A percentile compares a stretch with the other conserved stretches of the same genome.
Evolutionary conservation across 2,329 filamentous ascomycete species (phyloP).

Genomic region (Grosmannia huntii): DNA sequence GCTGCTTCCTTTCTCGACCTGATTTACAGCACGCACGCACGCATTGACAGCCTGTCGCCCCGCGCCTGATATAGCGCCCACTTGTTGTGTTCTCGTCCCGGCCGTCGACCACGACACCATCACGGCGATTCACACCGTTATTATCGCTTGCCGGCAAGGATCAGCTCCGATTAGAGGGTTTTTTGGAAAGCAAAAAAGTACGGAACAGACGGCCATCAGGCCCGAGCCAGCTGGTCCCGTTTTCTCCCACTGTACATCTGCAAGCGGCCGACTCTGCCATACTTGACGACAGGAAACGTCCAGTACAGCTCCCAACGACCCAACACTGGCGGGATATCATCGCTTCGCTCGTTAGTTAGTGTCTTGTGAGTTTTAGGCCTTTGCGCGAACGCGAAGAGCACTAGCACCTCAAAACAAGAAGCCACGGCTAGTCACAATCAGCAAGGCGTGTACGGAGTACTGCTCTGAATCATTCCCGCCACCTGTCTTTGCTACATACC

Average conservation of each 20-base stretch:
- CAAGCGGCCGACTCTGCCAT: neutral
- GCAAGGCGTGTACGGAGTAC: neutral
- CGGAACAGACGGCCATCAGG: neutral
- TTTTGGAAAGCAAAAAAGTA: neutral
- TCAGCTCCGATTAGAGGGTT: too few relatives aligned
- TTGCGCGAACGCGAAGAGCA: neutral
- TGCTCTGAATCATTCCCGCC: constrained; percentile 3
- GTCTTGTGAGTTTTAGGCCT: neutral
- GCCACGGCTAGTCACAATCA: neutral
- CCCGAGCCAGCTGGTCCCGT: neutral
- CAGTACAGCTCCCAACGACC: neutral
- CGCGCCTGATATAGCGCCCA: neutral
- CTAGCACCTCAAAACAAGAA: constrained; percentile 1
- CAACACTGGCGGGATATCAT: neutral
- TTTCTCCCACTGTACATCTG: too few relatives aligned
- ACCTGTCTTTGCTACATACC: neutral
- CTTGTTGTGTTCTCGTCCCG: neutral
- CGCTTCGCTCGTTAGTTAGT: neutral
- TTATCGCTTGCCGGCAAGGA: too few relatives aligned
- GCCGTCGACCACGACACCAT: neutral
- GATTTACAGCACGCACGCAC: neutral
- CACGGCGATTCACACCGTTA: neutral
- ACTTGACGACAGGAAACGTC: neutral
- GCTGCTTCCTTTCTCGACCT: constrained; percentile 2
- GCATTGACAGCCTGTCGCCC: neutral